A percentile compares a stretch with the other conserved stretches of the same genome.
phyloP scores from a whole-genome alignment of 176 grass and related monocot genomes.

The Lolium multiflorum region DNA sequence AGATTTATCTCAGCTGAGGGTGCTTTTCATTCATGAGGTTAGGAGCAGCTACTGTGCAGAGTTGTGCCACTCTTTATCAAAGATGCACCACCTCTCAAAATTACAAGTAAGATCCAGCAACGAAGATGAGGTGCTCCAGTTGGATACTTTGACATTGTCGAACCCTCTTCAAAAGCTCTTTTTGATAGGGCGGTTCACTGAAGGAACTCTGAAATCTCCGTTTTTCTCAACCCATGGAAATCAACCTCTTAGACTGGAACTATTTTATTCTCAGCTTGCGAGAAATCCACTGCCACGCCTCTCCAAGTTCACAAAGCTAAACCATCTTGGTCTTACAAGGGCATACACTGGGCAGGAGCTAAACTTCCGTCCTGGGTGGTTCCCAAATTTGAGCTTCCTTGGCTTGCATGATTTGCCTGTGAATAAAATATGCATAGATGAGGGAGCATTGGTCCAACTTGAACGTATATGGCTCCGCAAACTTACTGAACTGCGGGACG shows the following conservation, averaged over 20 bases:
- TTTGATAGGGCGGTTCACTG: not conserved
- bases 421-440: constrained; percentile 32
- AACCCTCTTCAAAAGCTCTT: not conserved
- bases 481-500: not conserved
- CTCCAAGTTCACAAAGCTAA: constrained; percentile 37
- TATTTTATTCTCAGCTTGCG: constrained; percentile 21
- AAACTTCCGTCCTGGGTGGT: constrained; percentile 26
- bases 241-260: not conserved
- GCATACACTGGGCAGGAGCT: constrained; percentile 31
- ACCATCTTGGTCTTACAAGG: not conserved
- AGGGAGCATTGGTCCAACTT: constrained; percentile 17
- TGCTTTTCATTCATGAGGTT: not conserved
- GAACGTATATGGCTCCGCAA: not conserved
- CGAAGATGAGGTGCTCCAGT: constrained; percentile 33
- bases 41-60: constrained; percentile 4
- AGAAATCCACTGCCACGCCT: constrained; percentile 22
- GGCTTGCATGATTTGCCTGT: not conserved
- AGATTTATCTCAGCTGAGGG: constrained; percentile 42
- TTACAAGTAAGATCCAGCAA: constrained; percentile 25
- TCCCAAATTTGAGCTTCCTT: constrained; percentile 13
- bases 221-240: not conserved
- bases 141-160: constrained; percentile 15
- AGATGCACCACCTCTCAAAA: constrained; percentile 2
- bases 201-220: constrained; percentile 8
- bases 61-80: constrained; percentile 34